Evolutionary conservation across 2,329 filamentous ascomycete genomes (phyloP), one percentile per base, ranked within the genome.

Genomic region (Spiromastix sp.): DNA sequence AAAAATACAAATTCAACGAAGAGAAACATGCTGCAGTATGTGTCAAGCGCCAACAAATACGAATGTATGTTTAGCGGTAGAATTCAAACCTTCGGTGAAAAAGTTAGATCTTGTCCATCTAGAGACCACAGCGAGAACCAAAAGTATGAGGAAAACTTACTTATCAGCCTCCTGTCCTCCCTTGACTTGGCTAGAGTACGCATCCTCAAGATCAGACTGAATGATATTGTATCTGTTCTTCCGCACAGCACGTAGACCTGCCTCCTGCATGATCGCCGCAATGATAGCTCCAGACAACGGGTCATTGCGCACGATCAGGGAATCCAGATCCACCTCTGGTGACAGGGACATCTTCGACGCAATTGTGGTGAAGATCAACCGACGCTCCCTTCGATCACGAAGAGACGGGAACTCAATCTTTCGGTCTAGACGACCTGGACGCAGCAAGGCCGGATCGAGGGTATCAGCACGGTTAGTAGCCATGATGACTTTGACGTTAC

Each of bases 151-250:
- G 26, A 37, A 35, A 44, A 55, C 61, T 50, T 60, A 67, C 61
- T 78, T 74, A 55, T 78, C 74, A 31, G 74, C 73, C 60, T 83
- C 77, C 42, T 75, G 70, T 32, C 74, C 72, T 24, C 75, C 85
- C 77, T 96, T 96, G 54, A 98, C 91, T 61, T 98, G 91, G 64
- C 80, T 85, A 25, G 86, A 87, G 63, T 98, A 98, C 29, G 91
- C 91, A 61, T 96, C 91, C 63, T 98, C 91, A 44, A 98, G 68
- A 64, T 98, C 91, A 43, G 74, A 78, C 69, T 98, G 91, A 54
- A 98, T 96, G 59, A 98, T 98, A 64, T 98, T 96, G 67, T 98
- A 98, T 52, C 91, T 72, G 66, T 98, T 96, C 78, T 95, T 96
- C 52, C 89, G 75, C 45, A 96, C 89, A 17, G 89, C 89, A 47